phyloP scores from a whole-genome alignment of 495 filamentous ascomycete species.

The Astrothelium macrocarpum region DNA sequence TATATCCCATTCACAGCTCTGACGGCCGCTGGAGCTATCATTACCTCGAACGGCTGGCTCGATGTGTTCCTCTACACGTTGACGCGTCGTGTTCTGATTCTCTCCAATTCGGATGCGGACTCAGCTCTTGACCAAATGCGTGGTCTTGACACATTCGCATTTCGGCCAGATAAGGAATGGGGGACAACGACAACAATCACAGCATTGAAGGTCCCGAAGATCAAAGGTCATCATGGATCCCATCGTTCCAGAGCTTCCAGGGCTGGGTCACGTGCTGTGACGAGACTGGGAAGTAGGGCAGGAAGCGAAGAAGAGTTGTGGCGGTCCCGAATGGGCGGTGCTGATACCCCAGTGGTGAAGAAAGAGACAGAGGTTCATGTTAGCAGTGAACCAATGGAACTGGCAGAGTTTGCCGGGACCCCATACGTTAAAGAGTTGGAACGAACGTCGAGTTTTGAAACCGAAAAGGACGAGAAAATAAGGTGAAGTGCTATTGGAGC shows the following conservation, averaged over 20 bases:
- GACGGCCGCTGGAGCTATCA: slow-evolving; percentile 60
- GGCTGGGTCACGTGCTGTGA: neutral
- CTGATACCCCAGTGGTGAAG: slow-evolving; percentile 8
- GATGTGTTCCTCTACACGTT: slow-evolving; percentile 64
- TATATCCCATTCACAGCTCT: slow-evolving; percentile 50
- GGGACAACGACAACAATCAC: slow-evolving; percentile 17
- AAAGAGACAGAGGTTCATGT: slow-evolving; percentile 13
- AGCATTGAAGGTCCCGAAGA: neutral
- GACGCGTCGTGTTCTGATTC: slow-evolving; percentile 44
- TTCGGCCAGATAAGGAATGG: slow-evolving; percentile 15
- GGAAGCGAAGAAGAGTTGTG: slow-evolving; percentile 18
- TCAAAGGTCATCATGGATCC: neutral
- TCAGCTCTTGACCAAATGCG: slow-evolving; percentile 4
- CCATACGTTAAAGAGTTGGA: neutral
- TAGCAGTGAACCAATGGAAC: slow-evolving; percentile 11
- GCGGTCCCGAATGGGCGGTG: neutral
- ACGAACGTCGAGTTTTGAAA: slow-evolving; percentile 10
- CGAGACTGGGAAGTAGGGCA: slow-evolving; percentile 7
- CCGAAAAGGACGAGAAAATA: neutral
- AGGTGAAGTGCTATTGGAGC: neutral
- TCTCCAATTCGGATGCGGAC: slow-evolving; percentile 34
- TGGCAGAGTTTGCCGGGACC: slow-evolving; percentile 1
- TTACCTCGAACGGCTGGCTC: slow-evolving; percentile 63
- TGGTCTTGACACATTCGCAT: slow-evolving; percentile 16
- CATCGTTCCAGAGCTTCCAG: neutral